Percentiles rank a stretch among this genome's conserved stretches.
phyloP scores from a whole-genome alignment of 2,329 filamentous ascomycete genomes.

The Mycocentrospora acerina region DNA sequence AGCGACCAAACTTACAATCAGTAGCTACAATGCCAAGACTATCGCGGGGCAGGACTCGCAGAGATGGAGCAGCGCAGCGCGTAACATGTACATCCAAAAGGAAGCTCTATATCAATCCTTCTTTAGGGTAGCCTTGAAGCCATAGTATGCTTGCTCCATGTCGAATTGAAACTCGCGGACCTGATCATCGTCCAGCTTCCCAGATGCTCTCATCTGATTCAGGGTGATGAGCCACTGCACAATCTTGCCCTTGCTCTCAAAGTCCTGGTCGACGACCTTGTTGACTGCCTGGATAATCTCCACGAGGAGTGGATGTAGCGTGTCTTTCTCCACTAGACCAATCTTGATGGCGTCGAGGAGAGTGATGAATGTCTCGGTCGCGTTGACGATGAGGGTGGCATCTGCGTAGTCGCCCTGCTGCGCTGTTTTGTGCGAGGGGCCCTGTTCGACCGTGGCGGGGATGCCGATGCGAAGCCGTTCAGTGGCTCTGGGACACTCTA shows the following conservation, averaged over 20 bases:
- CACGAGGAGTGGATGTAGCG: conserved; percentile 89
- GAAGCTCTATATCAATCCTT: conserved; percentile 25
- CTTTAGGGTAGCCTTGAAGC: conserved; percentile 78
- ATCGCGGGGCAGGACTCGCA: no score
- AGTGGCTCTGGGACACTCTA: conserved; percentile 91
- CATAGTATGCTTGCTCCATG: conserved; percentile 90
- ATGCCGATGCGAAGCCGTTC: conserved; percentile 91
- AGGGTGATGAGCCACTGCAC: conserved; percentile 97
- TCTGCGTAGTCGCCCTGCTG: conserved; percentile 48
- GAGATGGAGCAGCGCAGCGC: background rate
- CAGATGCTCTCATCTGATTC: conserved; percentile 96
- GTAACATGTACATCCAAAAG: no score
- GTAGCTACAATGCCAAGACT: conserved; percentile 4
- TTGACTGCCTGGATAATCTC: conserved; percentile 98
- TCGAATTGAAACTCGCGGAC: conserved; percentile 87
- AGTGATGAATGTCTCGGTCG: conserved; percentile 98
- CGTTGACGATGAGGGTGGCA: conserved; percentile 76
- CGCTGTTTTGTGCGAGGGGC: conserved; percentile 48
- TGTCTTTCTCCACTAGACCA: conserved; percentile 90
- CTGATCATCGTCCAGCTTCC: conserved; percentile 85
- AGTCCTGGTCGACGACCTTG: conserved; percentile 92
- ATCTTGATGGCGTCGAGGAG: conserved; percentile 93
- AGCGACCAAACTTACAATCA: no score
- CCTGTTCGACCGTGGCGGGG: conserved; percentile 74
- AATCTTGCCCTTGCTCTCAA: conserved; percentile 94